Evolutionary conservation across 148 eudicot species (phyloP).

Genomic region (Beta vulgaris): DNA sequence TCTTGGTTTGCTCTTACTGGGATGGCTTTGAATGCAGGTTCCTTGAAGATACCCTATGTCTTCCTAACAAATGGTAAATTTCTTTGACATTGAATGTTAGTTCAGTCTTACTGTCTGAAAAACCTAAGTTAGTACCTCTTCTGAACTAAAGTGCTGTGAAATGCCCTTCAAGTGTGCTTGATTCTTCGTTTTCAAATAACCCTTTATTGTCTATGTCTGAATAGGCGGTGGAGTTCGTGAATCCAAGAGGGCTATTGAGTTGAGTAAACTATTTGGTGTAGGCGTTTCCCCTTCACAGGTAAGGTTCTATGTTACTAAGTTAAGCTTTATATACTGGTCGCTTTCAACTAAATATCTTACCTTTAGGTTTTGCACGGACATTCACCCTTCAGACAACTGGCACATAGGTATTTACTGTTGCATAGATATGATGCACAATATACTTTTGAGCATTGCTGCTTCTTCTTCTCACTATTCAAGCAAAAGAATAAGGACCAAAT

Average conservation of each 20-base stretch:
- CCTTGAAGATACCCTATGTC: slow-evolving; percentile 62
- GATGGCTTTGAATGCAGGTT: slow-evolving; percentile 38
- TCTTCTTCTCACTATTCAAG: background rate
- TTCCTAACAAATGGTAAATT: slow-evolving; percentile 80
- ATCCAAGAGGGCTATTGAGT: slow-evolving; percentile 66
- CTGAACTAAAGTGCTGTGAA: background rate
- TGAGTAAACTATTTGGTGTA: slow-evolving; percentile 55
- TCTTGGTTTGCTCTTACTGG: background rate
- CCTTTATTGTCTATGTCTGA: background rate
- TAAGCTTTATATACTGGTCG: background rate
- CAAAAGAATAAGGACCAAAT: background rate
- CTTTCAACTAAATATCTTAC: background rate
- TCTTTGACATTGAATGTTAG: background rate
- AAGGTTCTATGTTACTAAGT: slow-evolving; percentile 2
- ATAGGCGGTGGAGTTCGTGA: slow-evolving; percentile 92
- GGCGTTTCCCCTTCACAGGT: slow-evolving; percentile 67
- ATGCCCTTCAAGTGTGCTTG: background rate
- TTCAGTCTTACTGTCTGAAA: too few species aligned
- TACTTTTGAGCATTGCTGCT: background rate
- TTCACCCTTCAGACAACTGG: slow-evolving; percentile 72
- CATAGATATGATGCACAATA: background rate
- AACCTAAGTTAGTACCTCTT: too few species aligned
- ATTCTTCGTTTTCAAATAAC: background rate
- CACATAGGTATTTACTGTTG: slow-evolving; percentile 41
- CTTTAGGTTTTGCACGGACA: slow-evolving; percentile 86